Evolutionary conservation across 345 rosid species (phyloP).

Genomic region (Rhizophora apiculata): DNA sequence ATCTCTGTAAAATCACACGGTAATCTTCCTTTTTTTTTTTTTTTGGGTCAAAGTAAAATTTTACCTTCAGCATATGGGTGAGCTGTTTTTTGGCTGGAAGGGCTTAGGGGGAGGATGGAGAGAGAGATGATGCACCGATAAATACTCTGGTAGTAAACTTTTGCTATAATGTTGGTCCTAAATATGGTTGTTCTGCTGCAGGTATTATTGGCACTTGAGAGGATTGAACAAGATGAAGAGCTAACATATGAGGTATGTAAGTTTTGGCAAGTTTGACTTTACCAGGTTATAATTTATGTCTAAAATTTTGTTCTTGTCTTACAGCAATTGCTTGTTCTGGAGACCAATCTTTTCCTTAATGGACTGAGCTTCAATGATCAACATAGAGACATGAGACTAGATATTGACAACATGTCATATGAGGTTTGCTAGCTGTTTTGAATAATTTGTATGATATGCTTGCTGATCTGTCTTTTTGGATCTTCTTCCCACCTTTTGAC

Average conservation of each 20-base stretch:
- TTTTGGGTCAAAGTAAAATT: no score
- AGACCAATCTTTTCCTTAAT: constrained; percentile 64
- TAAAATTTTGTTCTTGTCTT: constrained; percentile 18
- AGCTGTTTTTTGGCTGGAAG: not conserved
- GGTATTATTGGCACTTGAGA: constrained; percentile 83
- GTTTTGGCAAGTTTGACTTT: constrained; percentile 17
- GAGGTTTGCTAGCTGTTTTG: constrained; percentile 55
- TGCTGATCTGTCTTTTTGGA: not conserved
- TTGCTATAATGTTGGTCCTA: constrained; percentile 2
- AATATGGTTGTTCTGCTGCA: constrained; percentile 33
- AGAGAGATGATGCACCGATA: not conserved
- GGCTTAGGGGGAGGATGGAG: no score
- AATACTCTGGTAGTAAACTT: not conserved
- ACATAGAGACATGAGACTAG: constrained; percentile 93
- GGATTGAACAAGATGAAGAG: constrained; percentile 85
- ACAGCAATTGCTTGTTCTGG: constrained; percentile 89
- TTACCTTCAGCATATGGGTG: not conserved
- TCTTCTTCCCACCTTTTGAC: not conserved
- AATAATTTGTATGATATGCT: not conserved
- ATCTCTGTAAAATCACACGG: not conserved
- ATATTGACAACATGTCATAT: constrained; percentile 94
- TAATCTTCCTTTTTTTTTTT: no score
- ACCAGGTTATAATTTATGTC: not conserved
- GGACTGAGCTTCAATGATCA: constrained; percentile 75
- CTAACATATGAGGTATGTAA: constrained; percentile 66